phyloP scores from a whole-genome alignment of 305 asterid genomes.

The Fraxinus platypoda region DNA sequence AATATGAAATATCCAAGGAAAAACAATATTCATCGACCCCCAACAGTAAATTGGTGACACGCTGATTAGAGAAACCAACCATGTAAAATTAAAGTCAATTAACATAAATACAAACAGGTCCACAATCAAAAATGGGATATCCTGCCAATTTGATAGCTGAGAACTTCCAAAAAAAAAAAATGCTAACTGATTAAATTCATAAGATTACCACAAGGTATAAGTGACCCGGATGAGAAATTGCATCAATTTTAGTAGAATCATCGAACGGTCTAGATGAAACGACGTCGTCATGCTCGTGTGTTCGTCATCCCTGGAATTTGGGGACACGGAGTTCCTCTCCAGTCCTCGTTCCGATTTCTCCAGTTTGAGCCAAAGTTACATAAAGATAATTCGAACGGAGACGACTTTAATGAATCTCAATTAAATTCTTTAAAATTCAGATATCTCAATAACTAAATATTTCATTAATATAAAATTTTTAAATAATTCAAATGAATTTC shows the following conservation, averaged over 20 bases:
- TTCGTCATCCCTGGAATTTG: not conserved
- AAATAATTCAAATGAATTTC: not conserved
- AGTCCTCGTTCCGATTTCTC: not conserved
- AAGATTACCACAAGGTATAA: not conserved
- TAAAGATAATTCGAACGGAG: not conserved
- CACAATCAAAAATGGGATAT: not conserved
- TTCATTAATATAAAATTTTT: not conserved
- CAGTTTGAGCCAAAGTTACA: not conserved
- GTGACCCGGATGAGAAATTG: not conserved
- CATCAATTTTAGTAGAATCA: not conserved
- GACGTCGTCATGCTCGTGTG: not conserved
- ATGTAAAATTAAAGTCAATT: not conserved
- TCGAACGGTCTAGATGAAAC: not conserved
- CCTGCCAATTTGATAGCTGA: not conserved
- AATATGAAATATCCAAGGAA: not conserved
- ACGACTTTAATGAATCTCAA: not conserved
- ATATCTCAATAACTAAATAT: too few relatives aligned
- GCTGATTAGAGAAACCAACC: not conserved
- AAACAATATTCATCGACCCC: not conserved
- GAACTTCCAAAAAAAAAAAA: not conserved
- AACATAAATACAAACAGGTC: not conserved
- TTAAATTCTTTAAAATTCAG: not conserved
- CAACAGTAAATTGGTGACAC: not conserved
- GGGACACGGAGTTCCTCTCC: not conserved
- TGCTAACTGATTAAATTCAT: not conserved